phyloP scores from a whole-genome alignment of 345 rosid genomes.

The Xanthoceras sorbifolium region DNA sequence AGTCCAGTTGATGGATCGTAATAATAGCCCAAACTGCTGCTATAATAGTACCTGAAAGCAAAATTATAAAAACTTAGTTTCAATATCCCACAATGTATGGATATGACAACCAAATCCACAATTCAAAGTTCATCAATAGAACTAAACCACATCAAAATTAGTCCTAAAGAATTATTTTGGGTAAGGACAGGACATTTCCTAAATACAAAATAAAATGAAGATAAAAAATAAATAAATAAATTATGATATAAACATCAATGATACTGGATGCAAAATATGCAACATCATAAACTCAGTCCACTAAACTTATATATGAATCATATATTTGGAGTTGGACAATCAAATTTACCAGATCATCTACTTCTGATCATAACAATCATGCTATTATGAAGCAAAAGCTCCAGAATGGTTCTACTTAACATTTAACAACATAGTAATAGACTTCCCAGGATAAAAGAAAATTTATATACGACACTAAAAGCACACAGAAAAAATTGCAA shows the following conservation, averaged over 20 bases:
- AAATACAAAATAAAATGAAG: neutral
- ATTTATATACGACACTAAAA: neutral
- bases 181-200: neutral
- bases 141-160: neutral
- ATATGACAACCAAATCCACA: neutral
- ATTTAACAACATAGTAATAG: neutral
- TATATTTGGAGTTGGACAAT: neutral
- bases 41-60: slow-evolving; percentile 81
- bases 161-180: neutral
- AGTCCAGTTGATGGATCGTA: slow-evolving; percentile 84
- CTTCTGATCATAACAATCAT: neutral
- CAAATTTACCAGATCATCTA: neutral
- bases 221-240: no score
- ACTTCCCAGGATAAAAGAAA: neutral
- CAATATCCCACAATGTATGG: neutral
- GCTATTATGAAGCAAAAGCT: neutral
- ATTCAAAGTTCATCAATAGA: neutral
- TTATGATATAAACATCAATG: neutral
- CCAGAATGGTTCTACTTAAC: neutral
- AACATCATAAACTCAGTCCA: neutral
- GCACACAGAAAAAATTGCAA: neutral
- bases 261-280: neutral
- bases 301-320: neutral
- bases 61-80: neutral
- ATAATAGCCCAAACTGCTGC: slow-evolving; percentile 86